Base-by-base conservation (phyloP, 768 basidiomycete genomes). In the Leucosporidium scottii region DNA sequence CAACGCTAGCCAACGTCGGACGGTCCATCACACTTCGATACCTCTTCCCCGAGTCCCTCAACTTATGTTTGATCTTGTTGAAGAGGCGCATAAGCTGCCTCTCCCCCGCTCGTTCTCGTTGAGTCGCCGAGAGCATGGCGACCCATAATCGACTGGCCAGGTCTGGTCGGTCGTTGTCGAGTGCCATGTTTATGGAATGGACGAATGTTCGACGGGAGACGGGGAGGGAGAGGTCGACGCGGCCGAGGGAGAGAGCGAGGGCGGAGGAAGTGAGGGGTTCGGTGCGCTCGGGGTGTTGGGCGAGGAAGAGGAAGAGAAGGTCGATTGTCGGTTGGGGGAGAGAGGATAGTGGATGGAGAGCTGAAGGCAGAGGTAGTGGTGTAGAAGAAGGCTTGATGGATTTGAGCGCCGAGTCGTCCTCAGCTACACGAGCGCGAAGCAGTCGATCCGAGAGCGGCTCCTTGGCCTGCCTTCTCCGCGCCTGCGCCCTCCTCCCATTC, bases 201-300 rank as follows among this genome's bases (percentile, higher is more conserved):
- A 39, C 27, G 31, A 67, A 30, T 1, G 62, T 54, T 1, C 54
- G 48, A 3, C 25, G 49, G 5, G 65, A 61, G 3, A 59, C 62
- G 10, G 59, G 34, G 8, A 66, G 53, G 1, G 59, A 54, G 15
- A 67, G 62, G 39, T 56, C 57, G 4, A 65, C 58, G 4, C 64
- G 36, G 53, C 58, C 58, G 56, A 61, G 53, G 34, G 68, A 58
- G 58, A 69, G 57, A 27, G 64, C 47, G 49, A 70, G 59, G 4
- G 59, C 56, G 21, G 59, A 10, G 1, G 68, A 59, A 17, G 47
- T 48, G 8, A 31, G 30, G 1, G 25, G n/a, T 10, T 25, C 3
- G 20, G 57, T 23, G 23, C 20, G 49, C 3, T 30, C 25, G 31
- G 53, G 47, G 25, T 28, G 27, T 18, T 59, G 27, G 0, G 39